Evolutionary conservation across 75 land plant species (phyloP), one percentile per base, ranked within the genome.

Genomic region (Chamaecyparis obtusa): DNA sequence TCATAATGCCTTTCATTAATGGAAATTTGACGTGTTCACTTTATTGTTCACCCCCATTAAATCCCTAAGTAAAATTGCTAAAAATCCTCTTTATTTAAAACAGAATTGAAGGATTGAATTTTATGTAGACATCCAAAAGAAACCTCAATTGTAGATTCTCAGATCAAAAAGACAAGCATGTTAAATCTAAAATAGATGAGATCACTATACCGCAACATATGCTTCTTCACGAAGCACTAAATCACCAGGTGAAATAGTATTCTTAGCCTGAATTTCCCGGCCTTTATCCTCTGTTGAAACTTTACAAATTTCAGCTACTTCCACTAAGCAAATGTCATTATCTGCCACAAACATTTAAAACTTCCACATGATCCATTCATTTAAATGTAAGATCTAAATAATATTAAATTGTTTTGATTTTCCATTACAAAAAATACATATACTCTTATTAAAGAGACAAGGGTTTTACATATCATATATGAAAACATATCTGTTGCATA

Each of bases 191-290:
- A 81, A n/a, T 2, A 19, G 33, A 2, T n/a, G 8, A 81, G 33
- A 37, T 48, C 37, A 84, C 27, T 33, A 32, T 54, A 84, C 85
- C 64, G 67, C 85, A 6, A 36, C 57, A 35, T 84, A 56, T 17
- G 85, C 67, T 56, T 84, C 85, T 56, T 84, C 85, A 56, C 17
- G 67, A 1, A 84, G 85, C 15, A 84, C 85, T 84, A 56, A 48
- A 36, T 33, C 37, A 33, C 85, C 85, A 35, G 85, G 67, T 33
- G 33, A 35, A 84, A 84, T 15, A 15, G 8, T 36, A 36, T 54
- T 55, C 39, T 55, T 21, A 7, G 85, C 85, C 24, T 84, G 41
- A 33, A 49, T 33, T 84, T 84, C 85, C 60, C 60, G 16, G 39
- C 85, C 85, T 56, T 33, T 84, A 32, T 56, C 85, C 33, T 10